Conservation (phyloP, 345 rosid species). For the Euphorbia peplus region DNA sequence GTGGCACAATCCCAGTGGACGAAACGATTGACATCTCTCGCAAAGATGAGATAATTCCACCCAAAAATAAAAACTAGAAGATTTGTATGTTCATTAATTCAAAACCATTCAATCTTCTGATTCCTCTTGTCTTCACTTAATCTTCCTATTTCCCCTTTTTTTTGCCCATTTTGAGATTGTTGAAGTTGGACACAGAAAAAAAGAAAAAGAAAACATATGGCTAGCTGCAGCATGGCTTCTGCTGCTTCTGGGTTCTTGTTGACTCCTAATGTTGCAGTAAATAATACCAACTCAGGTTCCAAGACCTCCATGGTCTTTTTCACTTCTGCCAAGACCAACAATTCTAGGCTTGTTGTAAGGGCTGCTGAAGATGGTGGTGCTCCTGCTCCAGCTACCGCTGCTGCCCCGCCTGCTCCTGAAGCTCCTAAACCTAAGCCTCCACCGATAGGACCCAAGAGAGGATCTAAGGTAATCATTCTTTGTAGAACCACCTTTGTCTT, state of each 20-base stretch:
- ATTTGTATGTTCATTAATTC: conserved; percentile 30
- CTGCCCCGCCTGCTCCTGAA: conserved; percentile 31
- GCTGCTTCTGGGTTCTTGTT: conserved; percentile 63
- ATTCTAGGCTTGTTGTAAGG: conserved; percentile 55
- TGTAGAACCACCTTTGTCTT: not conserved
- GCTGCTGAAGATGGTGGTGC: conserved; percentile 56
- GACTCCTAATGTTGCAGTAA: conserved; percentile 37
- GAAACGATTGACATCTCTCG: conserved; percentile 31
- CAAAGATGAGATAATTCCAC: conserved; percentile 38
- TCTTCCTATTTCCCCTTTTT: not conserved
- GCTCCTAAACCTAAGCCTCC: conserved; percentile 69
- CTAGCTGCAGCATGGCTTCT: conserved; percentile 62
- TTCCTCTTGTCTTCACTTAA: not conserved
- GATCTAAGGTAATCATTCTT: conserved; percentile 53
- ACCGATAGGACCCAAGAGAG: conserved; percentile 90
- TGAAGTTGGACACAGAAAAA: not conserved
- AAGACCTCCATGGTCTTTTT: conserved; percentile 43
- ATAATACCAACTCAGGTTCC: conserved; percentile 28
- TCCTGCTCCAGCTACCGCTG: conserved; percentile 35
- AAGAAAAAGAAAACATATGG: conserved; percentile 35
- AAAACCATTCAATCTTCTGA: conserved; percentile 32
- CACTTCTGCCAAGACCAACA: conserved; percentile 38
- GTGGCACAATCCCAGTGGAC: conserved; percentile 63
- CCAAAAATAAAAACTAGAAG: not conserved
- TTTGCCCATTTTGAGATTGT: not conserved